Conservation (phyloP, 805 yeast species). For the Metschnikowia chrysomelidarum region DNA sequence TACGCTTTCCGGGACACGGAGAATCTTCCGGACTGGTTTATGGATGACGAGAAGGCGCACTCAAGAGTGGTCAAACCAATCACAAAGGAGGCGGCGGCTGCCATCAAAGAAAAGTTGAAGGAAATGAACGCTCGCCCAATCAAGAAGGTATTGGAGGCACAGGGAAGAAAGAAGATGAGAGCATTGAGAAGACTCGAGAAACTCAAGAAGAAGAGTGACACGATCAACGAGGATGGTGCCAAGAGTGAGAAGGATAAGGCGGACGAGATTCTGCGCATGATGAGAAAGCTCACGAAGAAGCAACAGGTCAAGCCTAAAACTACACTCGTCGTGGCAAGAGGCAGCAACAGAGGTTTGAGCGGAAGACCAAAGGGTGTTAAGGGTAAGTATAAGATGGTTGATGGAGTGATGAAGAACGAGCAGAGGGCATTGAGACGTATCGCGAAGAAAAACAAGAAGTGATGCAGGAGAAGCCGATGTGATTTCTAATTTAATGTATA, state of each 20-base stretch:
- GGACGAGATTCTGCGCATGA: slow-evolving; percentile 82
- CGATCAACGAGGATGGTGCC: slow-evolving; percentile 81
- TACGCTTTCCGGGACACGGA: slow-evolving; percentile 90
- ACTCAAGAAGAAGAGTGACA: slow-evolving; percentile 87
- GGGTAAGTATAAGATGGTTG: slow-evolving; percentile 99
- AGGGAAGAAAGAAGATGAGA: slow-evolving; percentile 93
- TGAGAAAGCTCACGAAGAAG: slow-evolving; percentile 74
- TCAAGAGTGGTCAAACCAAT: slow-evolving; percentile 86
- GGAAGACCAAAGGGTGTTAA: slow-evolving; percentile 97
- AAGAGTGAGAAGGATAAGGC: slow-evolving; percentile 94
- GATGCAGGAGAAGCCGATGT: slow-evolving; percentile 44
- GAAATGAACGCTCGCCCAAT: slow-evolving; percentile 95
- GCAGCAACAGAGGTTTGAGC: slow-evolving; percentile 77
- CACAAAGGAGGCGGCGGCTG: slow-evolving; percentile 73
- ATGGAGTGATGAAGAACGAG: slow-evolving; percentile 96
- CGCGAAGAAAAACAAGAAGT: slow-evolving; percentile 78
- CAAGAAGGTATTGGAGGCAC: slow-evolving; percentile 97
- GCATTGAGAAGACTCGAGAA: slow-evolving; percentile 84
- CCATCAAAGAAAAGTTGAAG: slow-evolving; percentile 42
- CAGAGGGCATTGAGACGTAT: slow-evolving; percentile 89
- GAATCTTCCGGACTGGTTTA: slow-evolving; percentile 94
- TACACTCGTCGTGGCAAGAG: slow-evolving; percentile 84
- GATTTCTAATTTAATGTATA: too few relatives aligned
- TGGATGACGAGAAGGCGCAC: slow-evolving; percentile 88
- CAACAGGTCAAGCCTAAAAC: slow-evolving; percentile 77